These are phyloP conservation scores for Pisolithus microcarpus DNA, from an alignment of 768 basidiomycete species.

Conservation along the genomic window DNA sequence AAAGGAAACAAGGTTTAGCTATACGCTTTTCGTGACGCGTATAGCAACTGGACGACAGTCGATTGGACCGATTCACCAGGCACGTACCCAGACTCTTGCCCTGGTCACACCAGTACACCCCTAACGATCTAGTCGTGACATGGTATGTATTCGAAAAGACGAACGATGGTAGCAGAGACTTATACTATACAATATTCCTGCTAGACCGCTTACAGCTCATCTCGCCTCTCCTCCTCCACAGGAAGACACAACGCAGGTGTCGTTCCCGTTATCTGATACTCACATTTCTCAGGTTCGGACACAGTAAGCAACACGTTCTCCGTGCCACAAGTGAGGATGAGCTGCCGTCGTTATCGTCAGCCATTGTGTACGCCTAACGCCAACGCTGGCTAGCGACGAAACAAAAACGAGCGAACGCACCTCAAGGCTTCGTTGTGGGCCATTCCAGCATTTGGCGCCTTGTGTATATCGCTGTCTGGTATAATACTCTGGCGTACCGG, in stretches of 20 bases:
- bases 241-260: slow-evolving; percentile 73
- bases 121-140: background rate
- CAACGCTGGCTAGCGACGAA: background rate
- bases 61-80: no score
- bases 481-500: slow-evolving; percentile 71
- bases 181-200: no score
- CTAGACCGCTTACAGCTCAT: slow-evolving; percentile 19
- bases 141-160: no score
- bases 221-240: slow-evolving; percentile 25
- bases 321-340: slow-evolving; percentile 77
- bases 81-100: background rate
- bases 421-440: slow-evolving; percentile 79
- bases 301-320: slow-evolving; percentile 76
- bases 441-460: slow-evolving; percentile 94
- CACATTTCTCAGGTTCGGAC: slow-evolving; percentile 92
- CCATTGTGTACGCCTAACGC: background rate
- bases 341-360: slow-evolving; percentile 32
- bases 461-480: slow-evolving; percentile 72
- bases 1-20: background rate
- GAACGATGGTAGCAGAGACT: no score
- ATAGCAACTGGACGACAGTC: background rate
- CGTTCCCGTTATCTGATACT: slow-evolving; percentile 83
- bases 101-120: background rate
- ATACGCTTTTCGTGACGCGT: background rate
- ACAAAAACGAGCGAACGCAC: slow-evolving; percentile 33